phyloP scores from a whole-genome alignment of 2,329 filamentous ascomycete species.

The Exophiala viscosa region DNA sequence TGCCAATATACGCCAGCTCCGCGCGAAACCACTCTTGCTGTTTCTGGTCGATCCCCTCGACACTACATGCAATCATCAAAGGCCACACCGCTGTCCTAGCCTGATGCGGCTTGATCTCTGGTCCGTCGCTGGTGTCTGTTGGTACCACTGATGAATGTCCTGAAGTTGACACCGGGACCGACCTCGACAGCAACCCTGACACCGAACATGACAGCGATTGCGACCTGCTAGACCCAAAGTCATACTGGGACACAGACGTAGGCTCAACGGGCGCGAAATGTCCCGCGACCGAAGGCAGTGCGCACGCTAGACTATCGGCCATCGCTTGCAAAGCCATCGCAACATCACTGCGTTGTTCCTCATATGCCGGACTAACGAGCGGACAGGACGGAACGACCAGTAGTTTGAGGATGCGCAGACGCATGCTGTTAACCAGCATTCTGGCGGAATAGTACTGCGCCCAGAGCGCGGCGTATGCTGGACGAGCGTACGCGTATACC shows the following conservation, averaged over 20 bases:
- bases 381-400: neutral
- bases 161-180: neutral
- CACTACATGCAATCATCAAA: slow-evolving; percentile 26
- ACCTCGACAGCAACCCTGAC: neutral
- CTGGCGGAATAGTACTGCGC: slow-evolving; percentile 26
- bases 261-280: too few species aligned
- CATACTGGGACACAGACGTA: too few species aligned
- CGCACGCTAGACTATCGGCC: neutral
- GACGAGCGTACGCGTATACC: slow-evolving; percentile 27
- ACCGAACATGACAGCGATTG: too few species aligned
- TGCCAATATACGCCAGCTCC: slow-evolving; percentile 25
- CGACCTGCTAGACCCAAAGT: too few species aligned
- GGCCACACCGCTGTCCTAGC: slow-evolving; percentile 22
- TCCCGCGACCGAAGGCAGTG: too few species aligned
- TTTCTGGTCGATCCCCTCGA: slow-evolving; percentile 15
- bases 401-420: slow-evolving; percentile 21
- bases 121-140: slow-evolving; percentile 10
- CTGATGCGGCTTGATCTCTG: slow-evolving; percentile 23
- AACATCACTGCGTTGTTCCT: neutral
- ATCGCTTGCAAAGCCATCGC: neutral
- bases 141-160: slow-evolving; percentile 38
- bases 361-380: neutral
- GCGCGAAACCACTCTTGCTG: slow-evolving; percentile 27
- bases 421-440: slow-evolving; percentile 29
- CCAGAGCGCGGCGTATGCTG: slow-evolving; percentile 28